Base-by-base conservation (phyloP, 2,329 filamentous ascomycete genomes). In the Colletotrichum tropicicola region DNA sequence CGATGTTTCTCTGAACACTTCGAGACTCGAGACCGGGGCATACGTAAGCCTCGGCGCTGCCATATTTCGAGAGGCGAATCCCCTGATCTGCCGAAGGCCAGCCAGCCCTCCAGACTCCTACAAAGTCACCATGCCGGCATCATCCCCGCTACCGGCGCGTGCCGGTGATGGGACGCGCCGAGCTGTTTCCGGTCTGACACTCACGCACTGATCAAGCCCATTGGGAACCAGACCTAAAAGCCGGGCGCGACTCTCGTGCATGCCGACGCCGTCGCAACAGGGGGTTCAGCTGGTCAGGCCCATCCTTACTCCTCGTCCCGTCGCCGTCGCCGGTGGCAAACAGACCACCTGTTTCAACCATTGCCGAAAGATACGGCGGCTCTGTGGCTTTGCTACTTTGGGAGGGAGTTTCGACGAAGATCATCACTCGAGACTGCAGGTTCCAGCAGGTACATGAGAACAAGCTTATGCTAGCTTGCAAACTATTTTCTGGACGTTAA, bases 201-300 rank as follows among this genome's bases (percentile, higher is more conserved):
- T n/a, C n/a, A n/a, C n/a, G n/a, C n/a, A n/a, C n/a, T n/a, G n/a
- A n/a, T n/a, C n/a, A n/a, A n/a, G n/a, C n/a, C n/a, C n/a, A n/a
- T n/a, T n/a, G n/a, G n/a, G n/a, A n/a, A n/a, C n/a, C n/a, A n/a
- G n/a, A n/a, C n/a, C n/a, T n/a, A n/a, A n/a, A n/a, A n/a, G n/a
- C n/a, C n/a, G n/a, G n/a, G n/a, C n/a, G 39, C 17, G 17, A 9
- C 35, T 17, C 12, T 39, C n/a, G n/a, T n/a, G n/a, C n/a, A n/a
- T 43, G 25, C 51, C 35, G 15, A 47, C 37, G 30, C 15, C 52
- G 27, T 45, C 17, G 25, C 52, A 57, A 37, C 19, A 19, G 43
- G 43, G 28, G 47, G 61, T 54, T 64, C 56, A 61, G 56, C 56
- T 54, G 25, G 37, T 19, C 48, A 61, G 62, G 57, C 49, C 48